phyloP scores from a whole-genome alignment of 805 yeast species.

The Huiozyma sinensis region DNA sequence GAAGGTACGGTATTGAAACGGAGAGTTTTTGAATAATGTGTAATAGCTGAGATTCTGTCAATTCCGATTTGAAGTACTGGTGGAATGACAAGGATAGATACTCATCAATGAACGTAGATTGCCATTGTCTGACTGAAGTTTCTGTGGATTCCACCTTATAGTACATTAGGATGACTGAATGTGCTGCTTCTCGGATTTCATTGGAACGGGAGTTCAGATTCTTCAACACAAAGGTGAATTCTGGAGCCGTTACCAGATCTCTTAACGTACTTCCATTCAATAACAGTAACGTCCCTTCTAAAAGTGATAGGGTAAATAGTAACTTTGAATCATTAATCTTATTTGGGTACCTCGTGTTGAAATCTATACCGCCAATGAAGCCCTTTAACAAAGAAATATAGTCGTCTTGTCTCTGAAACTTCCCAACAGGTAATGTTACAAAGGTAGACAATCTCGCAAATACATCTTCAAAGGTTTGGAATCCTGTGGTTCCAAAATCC shows the following conservation, averaged over 20 bases:
- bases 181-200: slow-evolving; percentile 17
- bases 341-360: slow-evolving; percentile 5
- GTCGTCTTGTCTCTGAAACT: slow-evolving; percentile 1
- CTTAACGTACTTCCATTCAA: slow-evolving; percentile 1
- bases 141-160: slow-evolving; percentile 4
- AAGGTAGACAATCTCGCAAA: neutral
- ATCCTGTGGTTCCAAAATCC: slow-evolving; percentile 20
- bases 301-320: slow-evolving; percentile 14
- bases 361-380: neutral
- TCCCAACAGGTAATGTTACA: slow-evolving; percentile 12
- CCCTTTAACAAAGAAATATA: neutral
- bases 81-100: slow-evolving; percentile 11
- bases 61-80: slow-evolving; percentile 7
- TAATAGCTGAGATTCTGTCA: slow-evolving; percentile 15
- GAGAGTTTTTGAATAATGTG: slow-evolving; percentile 12
- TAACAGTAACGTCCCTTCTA: slow-evolving; percentile 12
- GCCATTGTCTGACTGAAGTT: slow-evolving; percentile 2
- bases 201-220: slow-evolving; percentile 5
- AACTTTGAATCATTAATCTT: slow-evolving; percentile 15
- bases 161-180: slow-evolving; percentile 14
- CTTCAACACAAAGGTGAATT: neutral
- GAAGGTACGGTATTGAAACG: slow-evolving; percentile 6
- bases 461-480: slow-evolving; percentile 20
- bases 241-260: slow-evolving; percentile 5
- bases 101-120: slow-evolving; percentile 3